Evolutionary conservation across 305 asterid species (phyloP), one percentile per base, ranked within the genome.

Genomic region (Fraxinus platypoda): DNA sequence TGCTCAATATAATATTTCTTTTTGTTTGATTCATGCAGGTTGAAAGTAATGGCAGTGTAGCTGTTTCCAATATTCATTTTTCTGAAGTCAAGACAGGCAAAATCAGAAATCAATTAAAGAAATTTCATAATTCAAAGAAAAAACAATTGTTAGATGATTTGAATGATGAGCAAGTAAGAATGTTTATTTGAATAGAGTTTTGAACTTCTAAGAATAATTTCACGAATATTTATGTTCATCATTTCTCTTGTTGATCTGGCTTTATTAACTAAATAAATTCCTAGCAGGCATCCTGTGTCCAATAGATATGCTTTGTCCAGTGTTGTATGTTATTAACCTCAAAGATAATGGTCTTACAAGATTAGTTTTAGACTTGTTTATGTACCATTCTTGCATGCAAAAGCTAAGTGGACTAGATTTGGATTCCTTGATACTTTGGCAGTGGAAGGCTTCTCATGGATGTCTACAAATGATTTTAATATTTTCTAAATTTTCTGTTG

Each of bases 81-180:
- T 78, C 89, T 30, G 92, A 83, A 73, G 86, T 82, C 85, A 89
- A 88, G 82, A 87, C 82, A 57, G 76, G 84, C 83, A 85, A 83
- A 77, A 81, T 62, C 78, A 85, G 87, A 88, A 89, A 81, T 81
- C 86, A 88, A n/a, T 71, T 74, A 73, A 89, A 87, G 85, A 88
- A 86, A 83, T 87, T 86, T 81, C 87, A 83, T 43, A 90, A 87
- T 28, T 85, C 86, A 13, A 93, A 90, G 87, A 90, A 87, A 81
- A 86, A 85, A 87, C 87, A 85, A 71, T 71, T 89, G 33, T 79
- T 84, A 73, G 91, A 89, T 78, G 97, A 92, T 84, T 88, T 89
- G 84, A 92, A 86, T 54, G 97, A 93, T 77, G 98, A 96, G 74
- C 97, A 92, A 89, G 99, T 93, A 88, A 83, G 86, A 80, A 75